These are phyloP conservation scores for Citrus medica DNA, from an alignment of 345 rosid species.

Conservation along the genomic window DNA sequence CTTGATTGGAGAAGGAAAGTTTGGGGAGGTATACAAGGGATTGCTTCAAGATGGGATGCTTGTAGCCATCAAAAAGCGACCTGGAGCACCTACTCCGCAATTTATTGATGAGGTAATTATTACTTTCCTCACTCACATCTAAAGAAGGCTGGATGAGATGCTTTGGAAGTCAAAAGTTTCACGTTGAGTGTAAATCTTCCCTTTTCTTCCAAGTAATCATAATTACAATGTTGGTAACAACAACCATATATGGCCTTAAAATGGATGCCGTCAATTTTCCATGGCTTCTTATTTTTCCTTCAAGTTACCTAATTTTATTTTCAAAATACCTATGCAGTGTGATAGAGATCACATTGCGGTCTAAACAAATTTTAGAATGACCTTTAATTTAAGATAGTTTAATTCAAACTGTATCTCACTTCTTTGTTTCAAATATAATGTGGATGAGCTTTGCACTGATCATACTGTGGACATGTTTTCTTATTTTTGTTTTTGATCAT, in stretches of 20 bases:
- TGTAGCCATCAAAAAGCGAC: conserved; percentile 86
- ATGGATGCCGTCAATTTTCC: neutral
- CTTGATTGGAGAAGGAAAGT: conserved; percentile 84
- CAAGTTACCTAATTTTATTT: neutral
- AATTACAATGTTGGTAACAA: neutral
- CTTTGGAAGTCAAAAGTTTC: neutral
- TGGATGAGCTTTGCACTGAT: neutral
- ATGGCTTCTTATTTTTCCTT: neutral
- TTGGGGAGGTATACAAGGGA: conserved; percentile 90
- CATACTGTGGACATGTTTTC: neutral
- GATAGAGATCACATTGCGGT: neutral
- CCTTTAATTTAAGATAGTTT: conserved; percentile 2
- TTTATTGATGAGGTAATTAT: conserved; percentile 73
- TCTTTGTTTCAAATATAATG: neutral
- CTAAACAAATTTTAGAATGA: conserved; percentile 3
- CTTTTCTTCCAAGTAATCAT: neutral
- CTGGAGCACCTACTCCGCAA: conserved; percentile 67
- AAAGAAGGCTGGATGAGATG: neutral
- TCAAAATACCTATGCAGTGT: neutral
- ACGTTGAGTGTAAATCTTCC: neutral
- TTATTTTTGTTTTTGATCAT: neutral
- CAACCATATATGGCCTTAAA: neutral
- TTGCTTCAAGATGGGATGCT: conserved; percentile 88
- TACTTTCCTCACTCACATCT: neutral
- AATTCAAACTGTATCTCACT: neutral